Evolutionary conservation across 192 early-diverging fungal species (phyloP).

Genomic region (Backusella circina): DNA sequence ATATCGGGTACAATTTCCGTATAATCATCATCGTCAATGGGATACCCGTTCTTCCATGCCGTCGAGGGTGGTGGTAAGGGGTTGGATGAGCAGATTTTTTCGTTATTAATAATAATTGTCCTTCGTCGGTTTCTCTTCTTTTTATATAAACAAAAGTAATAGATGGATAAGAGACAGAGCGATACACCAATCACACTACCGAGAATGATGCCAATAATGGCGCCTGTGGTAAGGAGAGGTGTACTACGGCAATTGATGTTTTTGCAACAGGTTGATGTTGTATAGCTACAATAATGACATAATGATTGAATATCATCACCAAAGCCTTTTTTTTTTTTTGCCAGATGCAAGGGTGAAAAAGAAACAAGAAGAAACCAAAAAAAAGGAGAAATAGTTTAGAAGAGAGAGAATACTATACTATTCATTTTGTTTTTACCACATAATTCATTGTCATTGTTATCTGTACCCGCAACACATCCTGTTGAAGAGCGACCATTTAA

Average conservation of each 20-base stretch:
- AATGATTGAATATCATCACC: slow-evolving; percentile 13
- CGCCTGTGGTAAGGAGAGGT: background rate
- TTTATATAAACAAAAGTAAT: background rate
- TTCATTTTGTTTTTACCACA: background rate
- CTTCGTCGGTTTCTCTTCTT: background rate
- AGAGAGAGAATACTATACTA: background rate
- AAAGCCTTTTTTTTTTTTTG: slow-evolving; percentile 6
- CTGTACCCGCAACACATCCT: background rate
- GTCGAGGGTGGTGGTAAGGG: background rate
- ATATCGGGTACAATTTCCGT: background rate
- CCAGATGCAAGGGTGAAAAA: background rate
- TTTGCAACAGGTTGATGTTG: slow-evolving; percentile 13
- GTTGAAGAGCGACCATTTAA: background rate
- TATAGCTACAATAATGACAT: slow-evolving; percentile 15
- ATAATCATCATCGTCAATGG: background rate
- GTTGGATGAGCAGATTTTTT: background rate
- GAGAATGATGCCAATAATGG: slow-evolving; percentile 2
- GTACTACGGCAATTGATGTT: slow-evolving; percentile 6
- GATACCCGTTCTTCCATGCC: background rate
- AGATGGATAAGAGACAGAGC: background rate
- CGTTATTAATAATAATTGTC: background rate
- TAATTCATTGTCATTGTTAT: slow-evolving; percentile 8
- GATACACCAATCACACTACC: background rate
- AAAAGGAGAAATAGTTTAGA: background rate
- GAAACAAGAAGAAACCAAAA: background rate